Base-by-base conservation (phyloP, 345 rosid species). In the Viola odorata region DNA sequence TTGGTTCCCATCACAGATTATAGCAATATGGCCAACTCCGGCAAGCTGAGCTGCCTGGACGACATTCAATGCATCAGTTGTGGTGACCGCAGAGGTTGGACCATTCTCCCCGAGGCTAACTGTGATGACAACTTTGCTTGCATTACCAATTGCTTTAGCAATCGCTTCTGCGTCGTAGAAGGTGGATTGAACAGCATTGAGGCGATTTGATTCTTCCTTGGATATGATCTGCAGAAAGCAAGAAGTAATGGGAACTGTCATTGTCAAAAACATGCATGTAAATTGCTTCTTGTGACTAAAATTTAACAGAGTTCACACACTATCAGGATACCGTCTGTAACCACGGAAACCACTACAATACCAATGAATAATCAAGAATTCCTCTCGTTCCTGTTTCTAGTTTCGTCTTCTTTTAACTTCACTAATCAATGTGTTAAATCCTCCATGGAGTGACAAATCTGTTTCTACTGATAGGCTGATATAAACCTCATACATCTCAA, bases 101-200 rank as follows among this genome's bases (percentile, higher is more conserved):
- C 96, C 97, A 41, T 84, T 81, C 65, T 94, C 99, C 5, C 71
- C 49, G 0, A 86, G 79, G 37, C 97, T 89, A 6, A 94, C 72
- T 0, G 96, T 94, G 60, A 94, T 86, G 6, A 84, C 97, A 15
- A 83, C 91, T 71, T 94, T 94, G 78, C 91, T 80, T 15, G 97
- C 96, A 63, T 94, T 89, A 14, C 99, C 99, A 37, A 94, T 94
- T n/a, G 99, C 96, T 71, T 84, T 94, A 42, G 97, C 97, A 47
- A 90, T 87, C 44, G 90, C 84, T 69, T 94, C 90, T 3, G 87
- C 77, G 50, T 81, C 86, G 47, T 79, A 55, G 70, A 84, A 87
- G 6, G 83, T 63, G 48, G 95, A 94, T 71, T 87, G 80, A 6
- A 94, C 97, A 0, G 99, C 99, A 61, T 94, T 87, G 50, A 94